Evolutionary conservation across 352 stramenopile genomes (phyloP).

Genomic region (Globisporangium cystogenes): DNA sequence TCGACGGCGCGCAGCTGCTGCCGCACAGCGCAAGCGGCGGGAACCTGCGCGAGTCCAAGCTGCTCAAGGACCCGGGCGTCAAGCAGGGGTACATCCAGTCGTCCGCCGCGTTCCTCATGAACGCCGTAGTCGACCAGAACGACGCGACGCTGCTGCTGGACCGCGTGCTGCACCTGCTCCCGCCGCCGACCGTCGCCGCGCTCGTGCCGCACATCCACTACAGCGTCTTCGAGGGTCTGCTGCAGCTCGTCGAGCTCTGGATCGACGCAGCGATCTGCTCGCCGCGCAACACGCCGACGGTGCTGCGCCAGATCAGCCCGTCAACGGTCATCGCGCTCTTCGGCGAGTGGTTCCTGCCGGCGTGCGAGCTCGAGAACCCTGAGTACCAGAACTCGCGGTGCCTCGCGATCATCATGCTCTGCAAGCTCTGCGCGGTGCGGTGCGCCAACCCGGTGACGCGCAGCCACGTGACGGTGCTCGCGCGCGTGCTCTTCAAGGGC

Average conservation of each 20-base stretch:
- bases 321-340: constrained; percentile 82
- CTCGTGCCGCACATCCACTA: constrained; percentile 61
- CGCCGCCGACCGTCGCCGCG: constrained; percentile 55
- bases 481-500: constrained; percentile 66
- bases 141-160: constrained; percentile 78
- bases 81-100: constrained; percentile 71
- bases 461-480: constrained; percentile 57
- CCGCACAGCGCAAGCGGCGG: constrained; percentile 22
- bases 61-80: constrained; percentile 33
- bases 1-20: constrained; percentile 49
- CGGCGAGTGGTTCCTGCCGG: constrained; percentile 81
- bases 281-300: constrained; percentile 41
- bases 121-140: constrained; percentile 39
- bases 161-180: constrained; percentile 75
- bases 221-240: constrained; percentile 67
- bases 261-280: constrained; percentile 74
- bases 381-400: constrained; percentile 80
- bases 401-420: constrained; percentile 71
- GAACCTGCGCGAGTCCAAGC: constrained; percentile 13
- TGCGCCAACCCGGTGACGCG: constrained; percentile 56
- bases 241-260: constrained; percentile 76
- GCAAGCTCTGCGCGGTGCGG: constrained; percentile 68
- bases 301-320: constrained; percentile 66
- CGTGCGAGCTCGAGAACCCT: constrained; percentile 61
- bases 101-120: constrained; percentile 65